Evolutionary conservation across 495 filamentous ascomycete genomes (phyloP), one percentile per base, ranked within the genome.

Genomic region (Podospora pseudoanserina): DNA sequence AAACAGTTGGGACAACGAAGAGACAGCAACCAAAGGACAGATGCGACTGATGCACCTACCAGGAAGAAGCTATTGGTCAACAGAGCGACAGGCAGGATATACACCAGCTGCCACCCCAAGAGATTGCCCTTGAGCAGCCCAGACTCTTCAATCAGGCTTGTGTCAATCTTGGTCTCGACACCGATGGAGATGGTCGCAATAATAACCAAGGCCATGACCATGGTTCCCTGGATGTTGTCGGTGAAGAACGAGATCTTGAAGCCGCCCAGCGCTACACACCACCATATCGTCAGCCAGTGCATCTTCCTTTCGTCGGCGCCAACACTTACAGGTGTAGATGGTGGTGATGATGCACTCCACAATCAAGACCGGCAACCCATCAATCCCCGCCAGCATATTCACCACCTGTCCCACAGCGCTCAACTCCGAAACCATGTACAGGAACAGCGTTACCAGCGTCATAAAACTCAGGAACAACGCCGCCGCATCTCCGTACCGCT

Each of bases 381-480:
- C 79, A 65, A 93, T 79, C 15, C 90, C 90, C 2, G 91, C 91
- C 71, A 93, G 75, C n/a, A 85, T 81, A 63, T 76, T 86, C 70
- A 92, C 80, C 62, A 92, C 91, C 73, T 92, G 90, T 63, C 90
- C 88, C 23, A 93, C 76, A 9, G 89, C 87, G 32, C 89, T 91
- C 57, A 92, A 81, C 76, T 93, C 90, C 11, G 90, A 87, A 6
- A 92, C 87, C 91, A 93, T 92, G 81, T 92, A 92, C 34, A 93
- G 74, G 72, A 92, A 93, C 66, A 93, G 82, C 2, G 91, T 92
- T 57, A 90, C 85, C n/a, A 92, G 85, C 67, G 88, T 90, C 75
- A 91, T 78, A 72, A 89, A 83, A 72, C 89, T 90, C 30, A 93
- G 78, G 70, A 88, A 92, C 6, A 92, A 74, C 3, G 87, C 87